Percentiles rank a stretch among this genome's conserved stretches.
Conservation (phyloP, 208 protist species). For the Acanthamoeba triangularis region DNA sequence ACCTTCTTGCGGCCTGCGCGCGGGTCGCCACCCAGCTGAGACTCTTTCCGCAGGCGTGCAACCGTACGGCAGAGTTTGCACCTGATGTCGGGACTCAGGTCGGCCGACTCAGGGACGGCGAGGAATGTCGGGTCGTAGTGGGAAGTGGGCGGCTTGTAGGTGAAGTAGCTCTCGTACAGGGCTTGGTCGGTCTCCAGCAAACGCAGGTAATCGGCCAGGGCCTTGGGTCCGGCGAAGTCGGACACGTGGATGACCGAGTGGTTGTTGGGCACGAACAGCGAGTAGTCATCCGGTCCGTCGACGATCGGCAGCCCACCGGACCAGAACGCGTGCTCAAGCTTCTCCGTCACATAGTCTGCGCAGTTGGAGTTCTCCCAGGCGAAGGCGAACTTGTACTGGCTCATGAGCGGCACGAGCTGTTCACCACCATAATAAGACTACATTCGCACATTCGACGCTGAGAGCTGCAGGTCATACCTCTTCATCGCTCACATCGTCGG, state of each 20-base stretch:
- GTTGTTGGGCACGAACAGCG: constrained; percentile 52
- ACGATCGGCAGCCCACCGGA: constrained; percentile 51
- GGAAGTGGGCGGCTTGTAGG: constrained; percentile 71
- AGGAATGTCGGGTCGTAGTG: constrained; percentile 42
- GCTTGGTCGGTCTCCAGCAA: constrained; percentile 80
- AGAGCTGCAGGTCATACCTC: not conserved
- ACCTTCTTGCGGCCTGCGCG: not conserved
- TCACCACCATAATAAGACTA: not conserved
- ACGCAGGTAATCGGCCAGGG: constrained; percentile 84
- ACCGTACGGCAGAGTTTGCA: constrained; percentile 6
- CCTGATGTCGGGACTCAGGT: not conserved
- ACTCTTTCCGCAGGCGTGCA: not conserved
- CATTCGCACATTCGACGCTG: not conserved
- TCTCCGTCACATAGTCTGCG: constrained; percentile 79
- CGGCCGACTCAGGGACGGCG: too few species aligned
- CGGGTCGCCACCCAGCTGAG: not conserved
- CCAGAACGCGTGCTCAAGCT: constrained; percentile 15
- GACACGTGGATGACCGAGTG: constrained; percentile 82
- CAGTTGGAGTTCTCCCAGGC: constrained; percentile 74
- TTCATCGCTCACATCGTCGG: not conserved
- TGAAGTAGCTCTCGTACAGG: constrained; percentile 78
- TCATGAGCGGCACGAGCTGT: not conserved
- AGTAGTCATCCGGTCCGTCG: constrained; percentile 68
- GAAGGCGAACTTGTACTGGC: constrained; percentile 74
- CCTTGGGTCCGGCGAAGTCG: constrained; percentile 79